These are phyloP conservation scores for Cladophialophora yegresii DNA, from an alignment of 2,329 filamentous ascomycete genomes.

Conservation along the genomic window DNA sequence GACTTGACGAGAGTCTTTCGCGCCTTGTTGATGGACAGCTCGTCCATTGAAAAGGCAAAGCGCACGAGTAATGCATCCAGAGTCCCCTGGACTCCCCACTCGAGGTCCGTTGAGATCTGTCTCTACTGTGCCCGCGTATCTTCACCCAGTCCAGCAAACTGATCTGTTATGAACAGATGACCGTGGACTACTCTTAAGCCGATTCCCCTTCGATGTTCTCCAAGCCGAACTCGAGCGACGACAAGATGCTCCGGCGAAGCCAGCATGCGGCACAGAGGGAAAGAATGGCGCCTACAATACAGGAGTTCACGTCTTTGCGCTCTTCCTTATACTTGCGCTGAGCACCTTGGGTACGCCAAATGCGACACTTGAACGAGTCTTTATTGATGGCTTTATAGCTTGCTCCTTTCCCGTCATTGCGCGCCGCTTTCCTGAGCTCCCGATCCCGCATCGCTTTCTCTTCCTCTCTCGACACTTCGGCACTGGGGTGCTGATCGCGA, in stretches of 20 bases:
- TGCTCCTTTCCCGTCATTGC: conserved; percentile 69
- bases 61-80: conserved; percentile 18
- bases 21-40: conserved; percentile 10
- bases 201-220: conserved; percentile 42
- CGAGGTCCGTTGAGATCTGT: conserved; percentile 12
- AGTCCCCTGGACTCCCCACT: conserved; percentile 11
- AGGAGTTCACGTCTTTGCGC: conserved; percentile 65
- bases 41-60: not conserved
- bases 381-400: conserved; percentile 47
- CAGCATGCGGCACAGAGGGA: conserved; percentile 53
- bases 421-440: conserved; percentile 59
- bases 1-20: not conserved
- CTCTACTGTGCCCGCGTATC: not conserved
- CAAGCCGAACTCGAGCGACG: conserved; percentile 54
- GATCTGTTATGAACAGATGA: conserved; percentile 21
- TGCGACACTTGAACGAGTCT: not conserved
- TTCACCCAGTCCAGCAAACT: not conserved
- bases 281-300: conserved; percentile 59
- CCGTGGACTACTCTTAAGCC: conserved; percentile 18
- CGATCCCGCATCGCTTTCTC: conserved; percentile 61
- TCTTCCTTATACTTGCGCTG: conserved; percentile 65
- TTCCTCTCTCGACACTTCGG: conserved; percentile 74
- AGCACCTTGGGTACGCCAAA: conserved; percentile 58
- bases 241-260: conserved; percentile 47
- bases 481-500: conserved; percentile 82